These are phyloP conservation scores for Phaeosphaeriaceae sp. DNA, from an alignment of 2,329 filamentous ascomycete genomes.

Conservation along the genomic window DNA sequence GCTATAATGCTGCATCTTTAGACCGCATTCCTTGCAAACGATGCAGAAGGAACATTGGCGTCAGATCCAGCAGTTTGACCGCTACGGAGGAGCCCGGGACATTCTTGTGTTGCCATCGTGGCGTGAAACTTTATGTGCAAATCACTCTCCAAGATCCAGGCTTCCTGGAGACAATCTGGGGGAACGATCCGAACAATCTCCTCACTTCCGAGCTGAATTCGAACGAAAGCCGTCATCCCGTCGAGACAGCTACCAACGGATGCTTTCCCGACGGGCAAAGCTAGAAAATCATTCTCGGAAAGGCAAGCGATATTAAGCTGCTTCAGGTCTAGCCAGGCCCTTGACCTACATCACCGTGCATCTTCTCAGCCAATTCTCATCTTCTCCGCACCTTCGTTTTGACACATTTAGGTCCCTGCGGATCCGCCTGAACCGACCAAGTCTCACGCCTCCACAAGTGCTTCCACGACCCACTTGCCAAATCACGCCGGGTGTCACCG, in stretches of 20 bases:
- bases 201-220: slow-evolving; percentile 23
- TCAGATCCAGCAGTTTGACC: background rate
- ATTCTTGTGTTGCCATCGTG: background rate
- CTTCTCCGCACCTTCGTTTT: slow-evolving; percentile 28
- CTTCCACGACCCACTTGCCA: slow-evolving; percentile 15
- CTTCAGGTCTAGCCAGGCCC: slow-evolving; percentile 10
- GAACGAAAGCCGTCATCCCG: slow-evolving; percentile 22
- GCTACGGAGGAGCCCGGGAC: background rate
- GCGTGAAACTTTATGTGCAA: background rate
- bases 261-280: slow-evolving; percentile 30
- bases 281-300: slow-evolving; percentile 12
- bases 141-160: background rate
- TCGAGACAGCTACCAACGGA: slow-evolving; percentile 7
- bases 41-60: background rate
- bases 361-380: slow-evolving; percentile 6
- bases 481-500: slow-evolving; percentile 12
- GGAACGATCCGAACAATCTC: slow-evolving; percentile 26
- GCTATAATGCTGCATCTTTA: background rate
- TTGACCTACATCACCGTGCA: slow-evolving; percentile 27
- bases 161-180: background rate
- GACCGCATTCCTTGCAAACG: background rate
- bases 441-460: slow-evolving; percentile 10
- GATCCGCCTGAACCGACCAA: slow-evolving; percentile 20
- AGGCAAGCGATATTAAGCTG: slow-evolving; percentile 7
- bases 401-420: slow-evolving; percentile 7